A percentile compares a stretch with the other conserved stretches of the same genome.
Conservation (phyloP, 352 stramenopile genomes). For the Globisporangium nunn region DNA sequence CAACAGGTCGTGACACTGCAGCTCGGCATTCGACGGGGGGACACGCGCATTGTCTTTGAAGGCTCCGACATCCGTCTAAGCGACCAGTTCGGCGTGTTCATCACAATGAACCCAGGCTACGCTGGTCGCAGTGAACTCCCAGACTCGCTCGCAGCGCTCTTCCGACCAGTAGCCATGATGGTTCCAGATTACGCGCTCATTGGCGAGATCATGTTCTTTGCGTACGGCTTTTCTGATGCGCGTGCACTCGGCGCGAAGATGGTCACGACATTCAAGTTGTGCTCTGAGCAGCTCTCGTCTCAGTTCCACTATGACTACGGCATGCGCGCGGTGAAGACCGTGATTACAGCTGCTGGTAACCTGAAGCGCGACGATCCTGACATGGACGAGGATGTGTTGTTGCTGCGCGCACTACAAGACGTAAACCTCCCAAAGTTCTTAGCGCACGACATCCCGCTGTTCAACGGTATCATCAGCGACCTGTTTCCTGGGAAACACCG, state of each 20-base stretch:
- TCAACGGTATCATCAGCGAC: slow-evolving; percentile 94
- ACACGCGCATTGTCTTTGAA: slow-evolving; percentile 90
- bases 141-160: slow-evolving; percentile 80
- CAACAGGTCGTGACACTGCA: slow-evolving; percentile 92
- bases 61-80: slow-evolving; percentile 93
- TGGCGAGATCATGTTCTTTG: slow-evolving; percentile 89
- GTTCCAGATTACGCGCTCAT: slow-evolving; percentile 88
- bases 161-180: slow-evolving; percentile 89
- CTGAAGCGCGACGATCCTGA: slow-evolving; percentile 89
- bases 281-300: slow-evolving; percentile 84
- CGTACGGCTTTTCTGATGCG: slow-evolving; percentile 70
- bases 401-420: slow-evolving; percentile 92
- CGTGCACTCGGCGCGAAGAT: slow-evolving; percentile 69
- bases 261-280: slow-evolving; percentile 87
- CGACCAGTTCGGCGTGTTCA: slow-evolving; percentile 87
- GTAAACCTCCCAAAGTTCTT: slow-evolving; percentile 96
- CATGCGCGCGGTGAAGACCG: slow-evolving; percentile 87
- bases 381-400: slow-evolving; percentile 90
- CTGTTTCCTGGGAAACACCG: slow-evolving; percentile 91
- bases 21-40: slow-evolving; percentile 74
- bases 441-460: slow-evolving; percentile 92
- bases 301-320: slow-evolving; percentile 91
- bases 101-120: slow-evolving; percentile 90
- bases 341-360: slow-evolving; percentile 85
- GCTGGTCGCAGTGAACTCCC: slow-evolving; percentile 82